Evolutionary conservation across 1,284 basidiomycete genomes (phyloP), one percentile per base, ranked within the genome.

Genomic region (Amylostereum areolatum): DNA sequence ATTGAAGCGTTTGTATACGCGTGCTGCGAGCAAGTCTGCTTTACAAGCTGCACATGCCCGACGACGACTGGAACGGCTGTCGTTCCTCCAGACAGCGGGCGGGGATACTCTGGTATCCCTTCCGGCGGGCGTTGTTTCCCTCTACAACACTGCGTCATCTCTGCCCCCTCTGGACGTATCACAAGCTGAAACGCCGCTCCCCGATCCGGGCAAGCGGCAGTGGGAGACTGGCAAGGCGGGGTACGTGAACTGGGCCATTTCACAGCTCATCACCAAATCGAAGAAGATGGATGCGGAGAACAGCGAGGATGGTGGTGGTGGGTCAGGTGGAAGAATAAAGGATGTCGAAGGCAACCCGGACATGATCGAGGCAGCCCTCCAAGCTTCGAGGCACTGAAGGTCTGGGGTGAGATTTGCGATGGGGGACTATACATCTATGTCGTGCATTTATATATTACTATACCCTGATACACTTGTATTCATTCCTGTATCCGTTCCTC

Each of bases 221-320:
- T 89, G 85, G 85, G 86, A 89, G 66, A 78, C 74, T 29, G 78
- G 72, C 58, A 76, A 74, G 62, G 72, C 72, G 0, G 85, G 84
- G 5, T 89, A 89, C 61, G 59, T 79, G 6, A 79, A 79, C 52
- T 89, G 85, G 85, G 83, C 81, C 1, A 69, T 79, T 1, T 69
- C 70, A 11, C 74, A 81, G 58, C 63, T 86, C 9, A 59, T 81
- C 46, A 66, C 68, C 45, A 74, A 68, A 33, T 66, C 73, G n/a
- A 74, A 69, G 52, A 66, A 67, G 28, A 66, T 64, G 37, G 66
- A 59, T 4, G 45, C 48, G n/a, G n/a, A n/a, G n/a, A n/a, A n/a
- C n/a, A n/a, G n/a, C n/a, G n/a, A n/a, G n/a, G 61, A 52, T n/a
- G n/a, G n/a, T n/a, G n/a, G n/a, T n/a, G n/a, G n/a, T n/a, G n/a